phyloP scores from a whole-genome alignment of 495 filamentous ascomycete species.

The Astrothelium macrocarpum region DNA sequence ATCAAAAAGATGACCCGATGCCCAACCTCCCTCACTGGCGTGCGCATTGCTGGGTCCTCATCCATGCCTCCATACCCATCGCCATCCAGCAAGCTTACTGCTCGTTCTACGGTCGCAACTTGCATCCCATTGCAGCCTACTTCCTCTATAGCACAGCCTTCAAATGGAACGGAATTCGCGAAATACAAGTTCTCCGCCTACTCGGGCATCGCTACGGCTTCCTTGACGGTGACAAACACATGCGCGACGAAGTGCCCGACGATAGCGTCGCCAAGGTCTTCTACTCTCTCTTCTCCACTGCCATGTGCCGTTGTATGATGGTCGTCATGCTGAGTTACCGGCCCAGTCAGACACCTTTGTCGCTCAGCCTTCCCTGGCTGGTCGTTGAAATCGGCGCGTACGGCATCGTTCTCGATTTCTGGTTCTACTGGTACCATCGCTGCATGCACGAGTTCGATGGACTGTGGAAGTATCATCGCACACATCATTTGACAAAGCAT shows the following conservation, averaged over 20 bases:
- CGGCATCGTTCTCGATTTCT: slow-evolving; percentile 7
- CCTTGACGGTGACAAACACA: slow-evolving; percentile 8
- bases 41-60: slow-evolving; percentile 1
- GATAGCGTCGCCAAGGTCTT: slow-evolving; percentile 3
- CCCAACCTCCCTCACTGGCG: slow-evolving; percentile 7
- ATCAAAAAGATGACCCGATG: slow-evolving; percentile 5
- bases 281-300: slow-evolving; percentile 3
- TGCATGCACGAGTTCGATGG: slow-evolving; percentile 10
- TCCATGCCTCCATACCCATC: slow-evolving; percentile 7
- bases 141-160: slow-evolving; percentile 6
- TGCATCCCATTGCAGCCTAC: neutral
- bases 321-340: slow-evolving; percentile 2
- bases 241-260: slow-evolving; percentile 4
- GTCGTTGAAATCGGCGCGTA: slow-evolving; percentile 6
- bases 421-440: slow-evolving; percentile 12
- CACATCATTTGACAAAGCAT: slow-evolving; percentile 8
- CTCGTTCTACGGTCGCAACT: neutral
- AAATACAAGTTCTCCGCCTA: slow-evolving; percentile 6
- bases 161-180: slow-evolving; percentile 8
- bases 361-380: slow-evolving; percentile 1
- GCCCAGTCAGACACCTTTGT: neutral
- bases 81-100: slow-evolving; percentile 2
- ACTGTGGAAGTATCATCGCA: slow-evolving; percentile 9
- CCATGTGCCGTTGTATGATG: slow-evolving; percentile 6
- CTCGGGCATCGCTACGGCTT: slow-evolving; percentile 7